Percentiles rank a stretch among this genome's conserved stretches.
phyloP scores from a whole-genome alignment of 768 basidiomycete genomes.

The Leccinellum luteum region DNA sequence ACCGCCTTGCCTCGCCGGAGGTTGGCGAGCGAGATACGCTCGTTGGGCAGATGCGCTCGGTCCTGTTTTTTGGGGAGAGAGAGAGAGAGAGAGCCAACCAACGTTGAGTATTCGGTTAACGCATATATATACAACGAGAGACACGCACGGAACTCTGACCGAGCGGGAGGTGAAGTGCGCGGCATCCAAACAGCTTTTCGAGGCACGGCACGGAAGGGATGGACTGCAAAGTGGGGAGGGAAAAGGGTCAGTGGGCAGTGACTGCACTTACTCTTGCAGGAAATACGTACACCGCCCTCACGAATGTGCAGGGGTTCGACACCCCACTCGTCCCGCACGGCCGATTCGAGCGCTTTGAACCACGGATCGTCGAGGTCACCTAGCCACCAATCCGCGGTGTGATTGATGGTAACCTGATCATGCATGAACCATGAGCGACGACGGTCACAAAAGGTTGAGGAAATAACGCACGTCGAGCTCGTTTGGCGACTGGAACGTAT shows the following conservation, averaged over 20 bases:
- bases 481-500: slow-evolving; percentile 63
- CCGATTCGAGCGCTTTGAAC: slow-evolving; percentile 82
- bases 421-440: not conserved
- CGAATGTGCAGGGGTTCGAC: slow-evolving; percentile 82
- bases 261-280: not conserved
- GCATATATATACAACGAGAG: not conserved
- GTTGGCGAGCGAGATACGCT: slow-evolving; percentile 84
- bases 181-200: slow-evolving; percentile 88
- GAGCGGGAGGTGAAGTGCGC: slow-evolving; percentile 90
- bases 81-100: not conserved
- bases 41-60: slow-evolving; percentile 91
- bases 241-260: not conserved
- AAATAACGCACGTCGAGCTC: slow-evolving; percentile 51
- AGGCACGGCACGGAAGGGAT: slow-evolving; percentile 93
- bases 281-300: slow-evolving; percentile 79
- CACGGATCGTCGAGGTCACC: slow-evolving; percentile 81
- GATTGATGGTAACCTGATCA: slow-evolving; percentile 68
- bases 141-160: slow-evolving; percentile 80
- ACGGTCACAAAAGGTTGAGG: not conserved
- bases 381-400: slow-evolving; percentile 95
- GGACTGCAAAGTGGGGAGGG: slow-evolving; percentile 48
- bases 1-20: slow-evolving; percentile 76
- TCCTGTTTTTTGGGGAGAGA: slow-evolving; percentile 44
- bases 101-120: not conserved
- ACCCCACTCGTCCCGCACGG: slow-evolving; percentile 86